A percentile compares a stretch with the other conserved stretches of the same genome.
phyloP scores from a whole-genome alignment of 352 stramenopile genomes.

The Sclerospora graminicola region DNA sequence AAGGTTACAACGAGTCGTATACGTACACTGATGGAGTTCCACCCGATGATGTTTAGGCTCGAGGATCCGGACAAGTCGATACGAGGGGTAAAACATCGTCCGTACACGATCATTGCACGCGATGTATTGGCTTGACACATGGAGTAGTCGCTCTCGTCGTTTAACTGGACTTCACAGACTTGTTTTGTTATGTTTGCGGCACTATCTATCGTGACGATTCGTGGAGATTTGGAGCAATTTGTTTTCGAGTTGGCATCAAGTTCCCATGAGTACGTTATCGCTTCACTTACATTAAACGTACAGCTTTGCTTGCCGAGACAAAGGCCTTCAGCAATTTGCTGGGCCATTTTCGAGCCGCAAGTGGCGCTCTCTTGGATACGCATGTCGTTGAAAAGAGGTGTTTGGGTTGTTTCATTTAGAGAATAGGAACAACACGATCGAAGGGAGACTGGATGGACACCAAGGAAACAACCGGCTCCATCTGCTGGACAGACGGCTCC shows the following conservation, averaged over 20 bases:
- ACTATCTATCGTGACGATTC: conserved; percentile 18
- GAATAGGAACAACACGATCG: conserved; percentile 49
- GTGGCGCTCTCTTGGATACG: conserved; percentile 29
- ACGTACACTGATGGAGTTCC: conserved; percentile 61
- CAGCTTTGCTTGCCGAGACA: conserved; percentile 66
- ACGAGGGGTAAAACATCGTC: conserved; percentile 65
- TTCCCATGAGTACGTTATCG: conserved; percentile 48
- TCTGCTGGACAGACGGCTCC: conserved; percentile 28
- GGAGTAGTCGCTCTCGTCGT: conserved; percentile 47
- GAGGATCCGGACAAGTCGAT: conserved; percentile 62
- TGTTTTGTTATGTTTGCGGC: conserved; percentile 18
- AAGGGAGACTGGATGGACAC: conserved; percentile 50
- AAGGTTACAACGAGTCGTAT: neutral
- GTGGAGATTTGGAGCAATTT: conserved; percentile 19
- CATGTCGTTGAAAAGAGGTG: conserved; percentile 43
- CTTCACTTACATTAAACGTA: conserved; percentile 50
- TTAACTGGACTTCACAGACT: conserved; percentile 30
- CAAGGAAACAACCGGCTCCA: conserved; percentile 53
- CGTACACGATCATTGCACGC: conserved; percentile 58
- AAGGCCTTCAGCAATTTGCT: conserved; percentile 61
- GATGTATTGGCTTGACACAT: conserved; percentile 20
- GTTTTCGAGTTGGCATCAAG: conserved; percentile 28
- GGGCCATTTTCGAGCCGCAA: conserved; percentile 33
- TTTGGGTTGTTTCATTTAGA: conserved; percentile 18
- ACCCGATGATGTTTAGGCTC: conserved; percentile 70